Base-by-base conservation (phyloP, 495 filamentous ascomycete genomes). In the Aspergillus sparsus region DNA sequence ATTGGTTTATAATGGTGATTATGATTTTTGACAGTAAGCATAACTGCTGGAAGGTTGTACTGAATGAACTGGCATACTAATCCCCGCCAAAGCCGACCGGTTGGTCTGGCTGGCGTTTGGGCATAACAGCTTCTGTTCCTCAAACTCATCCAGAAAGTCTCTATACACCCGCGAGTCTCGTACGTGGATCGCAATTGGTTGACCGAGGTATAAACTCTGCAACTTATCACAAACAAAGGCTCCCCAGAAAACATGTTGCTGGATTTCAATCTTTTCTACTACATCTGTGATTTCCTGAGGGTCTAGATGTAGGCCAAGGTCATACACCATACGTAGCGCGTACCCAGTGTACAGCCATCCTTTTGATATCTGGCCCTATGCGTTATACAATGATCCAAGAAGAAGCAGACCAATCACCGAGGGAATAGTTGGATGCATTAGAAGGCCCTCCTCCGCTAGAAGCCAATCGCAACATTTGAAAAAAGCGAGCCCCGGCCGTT, bases 181-280 rank as follows among this genome's bases (percentile, higher is more conserved):
- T 10, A 61, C 18, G 16, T 57, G 47, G 27, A 73, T 57, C 7
- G 27, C 49, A 2, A 57, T 13, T 6, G 71, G 74, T 2, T 70
- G 62, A 0, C 72, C 72, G 11, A 71, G 64, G 18, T 77, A 74
- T 5, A 78, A 60, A 31, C 60, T 64, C 58, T 78, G 75, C 6
- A 74, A 42, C 45, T 74, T 76, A 33, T 78, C 75, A 15, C 61
- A 60, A 7, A 77, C 63, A 55, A 75, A 76, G 6, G 74, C 74
- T 5, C 71, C 73, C 75, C 74, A 78, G 59, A 73, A 77, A 0
- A 78, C 63, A 7, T 71, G 72, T 12, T 66, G 65, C 13, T 72
- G 71, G 12, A 73, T 70, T 49, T 77, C 72, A 10, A 71, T 62
- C n/a, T 75, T 68, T 62, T 77, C 69, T 41, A 13, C 52, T 15